phyloP scores from a whole-genome alignment of 352 stramenopile genomes.

The Pythium sp. region DNA sequence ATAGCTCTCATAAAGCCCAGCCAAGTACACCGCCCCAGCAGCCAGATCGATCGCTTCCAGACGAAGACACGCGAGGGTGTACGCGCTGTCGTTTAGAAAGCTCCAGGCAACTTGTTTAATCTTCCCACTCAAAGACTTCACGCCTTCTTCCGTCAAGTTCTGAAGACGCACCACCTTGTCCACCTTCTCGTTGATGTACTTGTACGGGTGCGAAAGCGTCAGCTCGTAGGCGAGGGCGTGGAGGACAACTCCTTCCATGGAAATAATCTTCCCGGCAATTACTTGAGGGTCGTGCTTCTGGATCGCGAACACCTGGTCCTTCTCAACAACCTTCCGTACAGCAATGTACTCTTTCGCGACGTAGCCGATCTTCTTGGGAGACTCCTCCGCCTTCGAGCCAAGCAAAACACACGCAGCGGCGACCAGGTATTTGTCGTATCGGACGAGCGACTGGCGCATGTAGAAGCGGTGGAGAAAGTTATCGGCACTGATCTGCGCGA shows the following conservation, averaged over 20 bases:
- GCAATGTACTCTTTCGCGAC: slow-evolving; percentile 75
- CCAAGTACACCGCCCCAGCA: slow-evolving; percentile 79
- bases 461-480: slow-evolving; percentile 90
- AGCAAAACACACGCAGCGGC: slow-evolving; percentile 79
- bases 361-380: slow-evolving; percentile 73
- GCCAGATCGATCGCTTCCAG: slow-evolving; percentile 67
- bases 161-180: slow-evolving; percentile 73
- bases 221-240: slow-evolving; percentile 84
- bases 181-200: slow-evolving; percentile 87
- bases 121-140: slow-evolving; percentile 65
- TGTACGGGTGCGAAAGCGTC: slow-evolving; percentile 82
- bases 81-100: slow-evolving; percentile 88
- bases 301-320: slow-evolving; percentile 75
- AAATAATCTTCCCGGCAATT: slow-evolving; percentile 73
- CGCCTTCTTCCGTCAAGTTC: slow-evolving; percentile 43
- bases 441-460: slow-evolving; percentile 80
- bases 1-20: slow-evolving; percentile 81
- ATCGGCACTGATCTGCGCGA: slow-evolving; percentile 79
- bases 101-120: slow-evolving; percentile 87
- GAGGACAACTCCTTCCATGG: slow-evolving; percentile 81
- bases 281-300: slow-evolving; percentile 74
- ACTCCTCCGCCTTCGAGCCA: slow-evolving; percentile 83
- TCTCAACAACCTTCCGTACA: slow-evolving; percentile 61
- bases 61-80: slow-evolving; percentile 80
- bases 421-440: slow-evolving; percentile 86